Conservation (phyloP, 352 stramenopile species). For the Pythium rishiriense region DNA sequence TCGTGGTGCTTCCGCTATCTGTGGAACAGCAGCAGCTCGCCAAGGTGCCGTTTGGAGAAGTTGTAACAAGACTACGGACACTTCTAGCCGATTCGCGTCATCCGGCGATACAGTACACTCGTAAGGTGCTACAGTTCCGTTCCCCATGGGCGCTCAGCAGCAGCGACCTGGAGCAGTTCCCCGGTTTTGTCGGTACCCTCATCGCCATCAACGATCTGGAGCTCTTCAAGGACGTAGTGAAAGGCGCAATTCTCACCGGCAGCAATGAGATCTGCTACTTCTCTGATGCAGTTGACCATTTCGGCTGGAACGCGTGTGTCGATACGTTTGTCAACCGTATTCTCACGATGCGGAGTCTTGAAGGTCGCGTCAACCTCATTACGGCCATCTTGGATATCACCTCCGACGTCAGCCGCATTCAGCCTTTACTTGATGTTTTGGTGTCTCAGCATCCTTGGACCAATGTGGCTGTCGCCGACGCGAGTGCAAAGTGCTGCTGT, state of each 20-base stretch:
- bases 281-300: not conserved
- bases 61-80: not conserved
- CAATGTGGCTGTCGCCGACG: not conserved
- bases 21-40: not conserved
- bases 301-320: not conserved
- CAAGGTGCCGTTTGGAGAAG: not conserved
- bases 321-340: not conserved
- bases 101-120: not conserved
- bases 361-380: not conserved
- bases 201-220: not conserved
- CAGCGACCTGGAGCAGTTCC: not conserved
- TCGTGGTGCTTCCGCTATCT: not conserved
- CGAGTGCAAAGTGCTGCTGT: not conserved
- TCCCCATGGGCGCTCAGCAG: not conserved
- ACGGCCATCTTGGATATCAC: not conserved
- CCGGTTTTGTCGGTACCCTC: not conserved
- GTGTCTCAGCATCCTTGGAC: not conserved
- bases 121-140: not conserved
- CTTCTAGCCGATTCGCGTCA: not conserved
- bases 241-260: no score
- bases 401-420: not conserved
- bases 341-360: not conserved
- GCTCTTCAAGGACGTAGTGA: not conserved
- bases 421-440: not conserved
- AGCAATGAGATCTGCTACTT: not conserved